A percentile compares a stretch with the other conserved stretches of the same genome.
phyloP scores from a whole-genome alignment of 169 alveolate genomes.

The Theileria luwenshuni region DNA sequence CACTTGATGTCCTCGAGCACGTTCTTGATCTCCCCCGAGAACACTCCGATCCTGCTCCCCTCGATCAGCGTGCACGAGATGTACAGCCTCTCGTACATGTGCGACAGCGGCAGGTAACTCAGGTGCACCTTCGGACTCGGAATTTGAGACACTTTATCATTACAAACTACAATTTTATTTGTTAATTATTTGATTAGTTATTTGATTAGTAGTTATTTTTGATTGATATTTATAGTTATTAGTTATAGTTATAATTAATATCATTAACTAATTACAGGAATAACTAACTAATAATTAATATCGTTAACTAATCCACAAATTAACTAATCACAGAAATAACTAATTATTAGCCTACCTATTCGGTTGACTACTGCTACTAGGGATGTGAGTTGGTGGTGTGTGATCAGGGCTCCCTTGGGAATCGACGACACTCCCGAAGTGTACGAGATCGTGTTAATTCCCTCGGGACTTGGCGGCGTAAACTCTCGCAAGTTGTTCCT shows the following conservation, averaged over 20 bases:
- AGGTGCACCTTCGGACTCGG: constrained; percentile 74
- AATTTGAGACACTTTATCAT: background rate
- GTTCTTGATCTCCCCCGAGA: constrained; percentile 87
- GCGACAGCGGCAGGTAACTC: constrained; percentile 94
- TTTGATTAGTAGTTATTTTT: background rate
- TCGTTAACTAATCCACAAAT: too few species aligned
- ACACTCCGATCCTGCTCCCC: constrained; percentile 81
- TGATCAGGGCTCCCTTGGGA: constrained; percentile 96
- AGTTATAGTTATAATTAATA: too few species aligned
- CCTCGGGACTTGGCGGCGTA: constrained; percentile 62
- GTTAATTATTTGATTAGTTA: background rate
- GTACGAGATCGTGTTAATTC: constrained; percentile 89
- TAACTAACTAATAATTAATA: too few species aligned
- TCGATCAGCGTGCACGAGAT: constrained; percentile 71
- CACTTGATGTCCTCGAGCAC: constrained; percentile 83
- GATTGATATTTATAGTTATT: background rate
- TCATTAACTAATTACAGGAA: too few species aligned
- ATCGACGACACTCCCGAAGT: constrained; percentile 97
- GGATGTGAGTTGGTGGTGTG: constrained; percentile 76
- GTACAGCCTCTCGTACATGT: constrained; percentile 90
- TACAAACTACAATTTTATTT: constrained; percentile 1
- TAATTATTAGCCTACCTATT: background rate
- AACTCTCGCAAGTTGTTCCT: constrained; percentile 14
- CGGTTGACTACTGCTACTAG: constrained; percentile 38
- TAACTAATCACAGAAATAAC: too few species aligned